Percentiles rank a stretch among this genome's conserved stretches.
phyloP scores from a whole-genome alignment of 2,329 filamentous ascomycete genomes.

The Arthrobotrys sphaeroides region DNA sequence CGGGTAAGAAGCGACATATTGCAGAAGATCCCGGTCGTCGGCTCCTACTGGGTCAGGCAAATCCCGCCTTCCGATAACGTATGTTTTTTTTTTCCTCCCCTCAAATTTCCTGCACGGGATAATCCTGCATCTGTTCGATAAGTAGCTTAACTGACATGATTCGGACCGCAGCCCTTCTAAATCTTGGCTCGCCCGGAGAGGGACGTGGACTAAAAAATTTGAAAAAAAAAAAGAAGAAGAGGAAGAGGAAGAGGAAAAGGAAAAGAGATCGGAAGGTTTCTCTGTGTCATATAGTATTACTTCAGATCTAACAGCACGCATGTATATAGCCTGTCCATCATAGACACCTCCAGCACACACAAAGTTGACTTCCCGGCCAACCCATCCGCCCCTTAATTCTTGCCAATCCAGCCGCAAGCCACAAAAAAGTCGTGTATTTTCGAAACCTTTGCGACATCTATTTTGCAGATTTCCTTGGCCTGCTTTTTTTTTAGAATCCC shows the following conservation, averaged over 20 bases:
- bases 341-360: no score
- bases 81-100: slow-evolving; percentile 1
- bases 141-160: slow-evolving; percentile 4
- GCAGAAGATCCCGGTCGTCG: slow-evolving; percentile 57
- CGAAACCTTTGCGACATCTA: slow-evolving; percentile 85
- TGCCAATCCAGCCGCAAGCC: slow-evolving; percentile 88
- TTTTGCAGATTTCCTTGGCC: slow-evolving; percentile 81
- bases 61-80: slow-evolving; percentile 58
- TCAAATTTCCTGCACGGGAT: background rate
- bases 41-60: slow-evolving; percentile 56
- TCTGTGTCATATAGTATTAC: no score
- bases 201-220: background rate
- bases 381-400: slow-evolving; percentile 67
- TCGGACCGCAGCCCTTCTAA: slow-evolving; percentile 23
- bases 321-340: background rate
- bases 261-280: no score
- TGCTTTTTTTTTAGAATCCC: slow-evolving; percentile 93
- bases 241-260: no score
- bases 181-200: background rate
- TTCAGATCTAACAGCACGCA: no score
- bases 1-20: slow-evolving; percentile 57
- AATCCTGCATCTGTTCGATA: no score
- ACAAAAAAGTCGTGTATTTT: slow-evolving; percentile 95
- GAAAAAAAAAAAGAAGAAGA: background rate
- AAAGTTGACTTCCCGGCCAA: no score